These are phyloP conservation scores for Neurospora cerealis DNA, from an alignment of 495 filamentous ascomycete species.

Conservation along the genomic window DNA sequence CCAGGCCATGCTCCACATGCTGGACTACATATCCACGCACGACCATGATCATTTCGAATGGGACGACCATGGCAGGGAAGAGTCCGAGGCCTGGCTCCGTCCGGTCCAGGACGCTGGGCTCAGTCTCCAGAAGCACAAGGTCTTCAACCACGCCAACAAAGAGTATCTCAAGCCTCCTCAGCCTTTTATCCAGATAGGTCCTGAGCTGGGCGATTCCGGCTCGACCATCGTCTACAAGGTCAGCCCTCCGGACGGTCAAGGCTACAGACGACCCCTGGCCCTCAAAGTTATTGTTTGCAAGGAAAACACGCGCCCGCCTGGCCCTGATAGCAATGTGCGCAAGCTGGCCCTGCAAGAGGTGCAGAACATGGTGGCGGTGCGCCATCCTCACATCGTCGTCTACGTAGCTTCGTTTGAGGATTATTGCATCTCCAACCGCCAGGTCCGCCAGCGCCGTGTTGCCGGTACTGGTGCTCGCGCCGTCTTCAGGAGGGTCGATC, in stretches of 20 bases:
- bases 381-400: constrained; percentile 24
- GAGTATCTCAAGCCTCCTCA: constrained; percentile 18
- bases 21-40: constrained; percentile 10
- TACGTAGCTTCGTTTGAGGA: constrained; percentile 26
- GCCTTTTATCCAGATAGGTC: constrained; percentile 14
- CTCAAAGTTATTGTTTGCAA: constrained; percentile 25
- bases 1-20: constrained; percentile 8
- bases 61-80: constrained; percentile 14
- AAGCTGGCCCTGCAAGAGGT: constrained; percentile 20
- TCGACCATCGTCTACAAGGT: constrained; percentile 24
- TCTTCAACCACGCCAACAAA: constrained; percentile 21
- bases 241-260: constrained; percentile 7
- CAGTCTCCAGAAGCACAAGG: constrained; percentile 20
- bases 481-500: constrained; percentile 4
- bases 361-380: constrained; percentile 16
- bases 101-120: constrained; percentile 15
- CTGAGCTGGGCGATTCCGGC: constrained; percentile 18
- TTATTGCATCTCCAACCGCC: constrained; percentile 17
- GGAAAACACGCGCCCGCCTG: constrained; percentile 14
- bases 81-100: constrained; percentile 11
- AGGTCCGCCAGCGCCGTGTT: constrained; percentile 1
- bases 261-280: constrained; percentile 18
- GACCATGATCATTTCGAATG: constrained; percentile 19
- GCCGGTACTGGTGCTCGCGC: constrained; percentile 1
- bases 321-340: constrained; percentile 19